Percentiles rank a stretch among this genome's conserved stretches.
Conservation (phyloP, 257 asterid genomes). For the Gentiana straminea region DNA sequence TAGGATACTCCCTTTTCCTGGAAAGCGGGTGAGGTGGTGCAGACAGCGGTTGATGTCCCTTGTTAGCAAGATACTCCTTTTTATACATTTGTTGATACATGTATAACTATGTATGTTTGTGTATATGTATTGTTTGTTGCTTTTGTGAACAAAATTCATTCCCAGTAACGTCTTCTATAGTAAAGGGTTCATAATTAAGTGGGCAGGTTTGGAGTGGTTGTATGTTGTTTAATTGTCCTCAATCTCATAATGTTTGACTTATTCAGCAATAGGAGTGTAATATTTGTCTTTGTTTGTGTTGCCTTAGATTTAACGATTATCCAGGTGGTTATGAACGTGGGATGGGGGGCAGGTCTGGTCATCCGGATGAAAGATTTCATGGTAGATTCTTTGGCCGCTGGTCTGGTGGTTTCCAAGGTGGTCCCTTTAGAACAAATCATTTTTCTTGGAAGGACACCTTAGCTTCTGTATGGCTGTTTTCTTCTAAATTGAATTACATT, state of each 20-base stretch:
- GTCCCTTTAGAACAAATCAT: conserved; percentile 20
- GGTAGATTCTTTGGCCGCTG: conserved; percentile 73
- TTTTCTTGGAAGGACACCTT: conserved; percentile 1
- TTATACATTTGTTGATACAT: too few species aligned
- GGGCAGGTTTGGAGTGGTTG: too few species aligned
- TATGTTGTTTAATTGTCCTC: too few species aligned
- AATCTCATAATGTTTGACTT: background rate
- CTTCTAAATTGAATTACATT: background rate
- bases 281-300: conserved; percentile 3
- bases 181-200: too few species aligned
- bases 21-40: too few species aligned
- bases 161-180: too few species aligned
- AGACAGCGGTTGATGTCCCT: too few species aligned
- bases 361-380: conserved; percentile 82
- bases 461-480: conserved; percentile 5
- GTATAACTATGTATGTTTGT: too few species aligned
- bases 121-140: too few species aligned
- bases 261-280: background rate
- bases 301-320: conserved; percentile 56
- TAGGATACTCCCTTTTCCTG: too few species aligned
- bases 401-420: conserved; percentile 68
- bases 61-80: too few species aligned
- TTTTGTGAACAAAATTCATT: too few species aligned
- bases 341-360: conserved; percentile 66
- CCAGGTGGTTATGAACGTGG: conserved; percentile 89